Evolutionary conservation across 345 rosid genomes (phyloP).

Genomic region (Gossypium rotundifolium): DNA sequence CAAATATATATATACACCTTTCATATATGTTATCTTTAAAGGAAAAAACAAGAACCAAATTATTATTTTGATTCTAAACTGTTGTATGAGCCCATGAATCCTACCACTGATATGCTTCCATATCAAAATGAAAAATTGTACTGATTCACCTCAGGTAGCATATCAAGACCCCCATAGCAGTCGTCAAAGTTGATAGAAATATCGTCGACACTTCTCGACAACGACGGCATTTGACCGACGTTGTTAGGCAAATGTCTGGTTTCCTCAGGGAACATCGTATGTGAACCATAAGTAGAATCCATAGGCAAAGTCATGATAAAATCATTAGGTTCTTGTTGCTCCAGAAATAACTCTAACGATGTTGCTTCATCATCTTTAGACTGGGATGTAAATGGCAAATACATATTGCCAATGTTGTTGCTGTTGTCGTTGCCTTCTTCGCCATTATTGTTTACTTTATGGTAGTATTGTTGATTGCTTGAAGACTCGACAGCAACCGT

Average conservation of each 20-base stretch:
- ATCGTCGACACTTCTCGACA: not conserved
- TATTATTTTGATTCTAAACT: not conserved
- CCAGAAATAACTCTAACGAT: constrained; percentile 39
- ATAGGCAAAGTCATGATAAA: constrained; percentile 2
- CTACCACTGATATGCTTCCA: not conserved
- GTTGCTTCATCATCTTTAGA: constrained; percentile 50
- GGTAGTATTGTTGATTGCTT: not conserved
- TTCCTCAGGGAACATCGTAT: not conserved
- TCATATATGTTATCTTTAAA: not conserved
- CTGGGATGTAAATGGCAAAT: constrained; percentile 14
- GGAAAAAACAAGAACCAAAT: not conserved
- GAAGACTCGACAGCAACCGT: constrained; percentile 11
- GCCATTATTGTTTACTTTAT: not conserved
- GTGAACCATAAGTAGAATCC: constrained; percentile 12
- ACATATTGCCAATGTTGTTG: not conserved
- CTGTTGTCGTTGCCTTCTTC: not conserved
- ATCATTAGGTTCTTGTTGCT: constrained; percentile 29
- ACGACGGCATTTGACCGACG: not conserved
- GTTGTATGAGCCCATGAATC: not conserved
- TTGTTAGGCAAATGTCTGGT: not conserved
- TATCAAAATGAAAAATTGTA: constrained; percentile 23
- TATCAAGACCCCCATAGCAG: constrained; percentile 30
- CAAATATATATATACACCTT: too few species aligned
- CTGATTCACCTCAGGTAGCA: constrained; percentile 22
- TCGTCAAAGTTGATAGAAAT: constrained; percentile 21